Conservation (phyloP, 2,329 filamentous ascomycete species). For the Pseudocercospora fijiensis region DNA sequence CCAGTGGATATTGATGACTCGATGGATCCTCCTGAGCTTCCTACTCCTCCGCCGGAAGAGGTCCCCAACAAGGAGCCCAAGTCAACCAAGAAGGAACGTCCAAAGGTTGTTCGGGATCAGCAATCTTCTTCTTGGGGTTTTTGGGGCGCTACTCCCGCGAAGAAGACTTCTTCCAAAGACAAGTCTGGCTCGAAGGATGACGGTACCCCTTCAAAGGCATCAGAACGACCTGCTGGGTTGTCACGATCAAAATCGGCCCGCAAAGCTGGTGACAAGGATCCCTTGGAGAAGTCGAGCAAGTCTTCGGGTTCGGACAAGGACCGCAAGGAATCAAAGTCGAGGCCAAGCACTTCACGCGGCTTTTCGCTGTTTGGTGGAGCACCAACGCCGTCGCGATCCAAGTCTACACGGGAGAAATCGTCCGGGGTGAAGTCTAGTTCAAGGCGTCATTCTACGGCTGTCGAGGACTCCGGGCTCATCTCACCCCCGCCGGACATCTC, state of each 20-base stretch:
- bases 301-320: slow-evolving; percentile 73
- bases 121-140: slow-evolving; percentile 66
- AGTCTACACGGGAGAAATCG: slow-evolving; percentile 61
- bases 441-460: slow-evolving; percentile 58
- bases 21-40: slow-evolving; percentile 40
- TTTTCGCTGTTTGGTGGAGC: slow-evolving; percentile 58
- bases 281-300: slow-evolving; percentile 62
- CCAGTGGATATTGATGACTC: slow-evolving; percentile 29
- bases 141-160: slow-evolving; percentile 58
- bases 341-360: slow-evolving; percentile 57
- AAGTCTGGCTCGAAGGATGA: slow-evolving; percentile 46
- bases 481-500: slow-evolving; percentile 70
- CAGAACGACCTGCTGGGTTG: slow-evolving; percentile 46
- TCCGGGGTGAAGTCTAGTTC: slow-evolving; percentile 42
- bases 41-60: slow-evolving; percentile 52
- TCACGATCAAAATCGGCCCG: slow-evolving; percentile 58
- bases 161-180: slow-evolving; percentile 46
- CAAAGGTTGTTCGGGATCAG: slow-evolving; percentile 70
- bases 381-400: slow-evolving; percentile 58
- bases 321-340: slow-evolving; percentile 51
- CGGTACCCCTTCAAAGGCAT: slow-evolving; percentile 39
- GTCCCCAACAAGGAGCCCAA: slow-evolving; percentile 52
- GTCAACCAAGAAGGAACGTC: slow-evolving; percentile 69
- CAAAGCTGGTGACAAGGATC: slow-evolving; percentile 51
- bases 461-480: slow-evolving; percentile 65